Percentiles rank a stretch among this genome's conserved stretches.
Conservation (phyloP, 164 flowering plant genomes). For the Aristolochia contorta region DNA sequence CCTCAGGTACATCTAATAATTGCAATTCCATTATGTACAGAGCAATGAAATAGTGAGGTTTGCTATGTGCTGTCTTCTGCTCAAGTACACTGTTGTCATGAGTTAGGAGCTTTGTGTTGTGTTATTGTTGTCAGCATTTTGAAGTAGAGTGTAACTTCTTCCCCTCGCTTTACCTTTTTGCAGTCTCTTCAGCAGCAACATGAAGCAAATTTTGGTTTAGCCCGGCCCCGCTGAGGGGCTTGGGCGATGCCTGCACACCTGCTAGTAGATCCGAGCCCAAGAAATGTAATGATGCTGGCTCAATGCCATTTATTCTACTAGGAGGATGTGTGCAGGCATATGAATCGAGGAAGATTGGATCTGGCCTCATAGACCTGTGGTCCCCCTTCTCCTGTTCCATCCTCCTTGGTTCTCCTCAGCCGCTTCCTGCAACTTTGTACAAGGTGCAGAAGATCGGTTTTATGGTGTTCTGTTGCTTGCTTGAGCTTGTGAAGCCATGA, state of each 20-base stretch:
- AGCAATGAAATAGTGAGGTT: background rate
- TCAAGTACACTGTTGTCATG: background rate
- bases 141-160: background rate
- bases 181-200: constrained; percentile 89
- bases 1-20: constrained; percentile 47
- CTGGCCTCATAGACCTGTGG: constrained; percentile 1
- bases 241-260: constrained; percentile 98
- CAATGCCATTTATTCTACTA: constrained; percentile 15
- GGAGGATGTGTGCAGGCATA: constrained; percentile 74
- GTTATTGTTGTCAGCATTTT: background rate
- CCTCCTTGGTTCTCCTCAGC: constrained; percentile 24
- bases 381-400: constrained; percentile 10
- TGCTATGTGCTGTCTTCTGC: background rate
- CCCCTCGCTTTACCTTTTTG: constrained; percentile 11
- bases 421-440: constrained; percentile 16
- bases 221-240: constrained; percentile 99
- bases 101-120: background rate
- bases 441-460: constrained; percentile 13
- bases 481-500: constrained; percentile 17
- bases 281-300: constrained; percentile 4
- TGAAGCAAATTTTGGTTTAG: constrained; percentile 85
- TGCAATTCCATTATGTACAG: background rate
- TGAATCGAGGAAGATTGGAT: constrained; percentile 31
- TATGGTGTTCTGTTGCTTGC: constrained; percentile 8
- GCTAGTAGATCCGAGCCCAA: constrained; percentile 23